Evolutionary conservation across 75 land plant species (phyloP), one percentile per base, ranked within the genome.

Genomic region (Larix kaempferi): DNA sequence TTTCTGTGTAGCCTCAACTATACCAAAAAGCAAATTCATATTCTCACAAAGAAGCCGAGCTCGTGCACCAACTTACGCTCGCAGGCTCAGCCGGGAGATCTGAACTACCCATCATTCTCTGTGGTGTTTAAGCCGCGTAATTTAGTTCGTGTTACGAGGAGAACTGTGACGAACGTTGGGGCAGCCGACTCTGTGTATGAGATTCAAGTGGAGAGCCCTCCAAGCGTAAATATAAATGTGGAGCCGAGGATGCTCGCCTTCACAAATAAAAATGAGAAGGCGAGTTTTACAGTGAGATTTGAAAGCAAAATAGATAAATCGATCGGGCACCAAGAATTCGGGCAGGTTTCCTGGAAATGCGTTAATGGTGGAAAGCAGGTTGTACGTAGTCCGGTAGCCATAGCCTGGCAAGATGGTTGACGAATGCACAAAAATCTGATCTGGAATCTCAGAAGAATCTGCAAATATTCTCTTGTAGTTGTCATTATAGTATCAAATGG

Each of bases 1-100:
- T 91, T 91, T 88, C 85, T 91, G 37, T 94, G 96, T 74, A 85
- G 87, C 14, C 76, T 91, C 25, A 88, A 89, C 69, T 94, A 89
- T 78, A 76, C 84, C 0, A 33, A 74, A 1, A 23, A 74, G 13
- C 84, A 87, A 79, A 86, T 92, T 25, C 77, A 14, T 33, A 5
- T 21, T 11, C 56, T 91, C 2, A 69, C 85, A 0, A 85, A 75
- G 77, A 83, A 81, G 26, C 80, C 83, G 13, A 84, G 89, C 76
- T 87, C 82, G 13, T 27, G 63, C 23, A 67, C 64, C n/a, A 88
- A 80, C 33, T 80, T 67, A 5, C 25, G 61, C 33, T 29, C 33
- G 39, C 41, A 11, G 80, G 84, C 80, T 56, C 84, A 33, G 84
- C 76, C 14, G 29, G 71, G 57, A 35, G 80, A 89, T 61, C 76